phyloP scores from a whole-genome alignment of 108 stramenopile species.

The Cyclotella sp. region DNA sequence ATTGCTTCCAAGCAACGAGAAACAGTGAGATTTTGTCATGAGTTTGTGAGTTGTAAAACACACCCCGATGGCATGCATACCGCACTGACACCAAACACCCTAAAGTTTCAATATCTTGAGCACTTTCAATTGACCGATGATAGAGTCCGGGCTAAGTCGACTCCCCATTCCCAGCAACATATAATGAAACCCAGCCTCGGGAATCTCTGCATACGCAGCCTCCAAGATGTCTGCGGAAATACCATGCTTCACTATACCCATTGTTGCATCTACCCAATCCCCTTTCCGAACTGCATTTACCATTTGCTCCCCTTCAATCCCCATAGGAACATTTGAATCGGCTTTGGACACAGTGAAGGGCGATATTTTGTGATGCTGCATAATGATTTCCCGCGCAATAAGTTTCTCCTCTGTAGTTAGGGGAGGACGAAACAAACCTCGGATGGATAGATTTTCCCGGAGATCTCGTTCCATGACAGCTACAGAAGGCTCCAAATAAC shows the following conservation, averaged over 20 bases:
- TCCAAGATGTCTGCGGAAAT: conserved; percentile 51
- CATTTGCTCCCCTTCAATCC: conserved; percentile 31
- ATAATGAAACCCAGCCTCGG: conserved; percentile 51
- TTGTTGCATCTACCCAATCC: conserved; percentile 61
- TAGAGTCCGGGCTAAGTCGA: conserved; percentile 33
- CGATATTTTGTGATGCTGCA: conserved; percentile 7
- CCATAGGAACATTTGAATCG: background rate
- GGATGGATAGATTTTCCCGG: background rate
- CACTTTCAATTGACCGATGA: conserved; percentile 35
- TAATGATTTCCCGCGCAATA: background rate
- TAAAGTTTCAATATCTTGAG: conserved; percentile 53
- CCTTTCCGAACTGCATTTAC: conserved; percentile 68
- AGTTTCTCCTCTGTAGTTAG: background rate
- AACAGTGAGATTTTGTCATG: no score
- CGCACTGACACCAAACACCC: background rate
- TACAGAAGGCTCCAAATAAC: conserved; percentile 50
- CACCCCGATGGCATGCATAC: no score
- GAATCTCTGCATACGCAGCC: conserved; percentile 45
- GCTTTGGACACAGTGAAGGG: background rate
- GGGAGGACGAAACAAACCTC: background rate
- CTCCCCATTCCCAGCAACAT: conserved; percentile 28
- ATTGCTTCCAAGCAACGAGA: no score
- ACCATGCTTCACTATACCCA: conserved; percentile 56
- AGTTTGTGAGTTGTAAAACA: no score
- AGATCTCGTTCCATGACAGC: background rate